Base-by-base conservation (phyloP, 2,329 filamentous ascomycete genomes). In the Colletotrichum sp. region DNA sequence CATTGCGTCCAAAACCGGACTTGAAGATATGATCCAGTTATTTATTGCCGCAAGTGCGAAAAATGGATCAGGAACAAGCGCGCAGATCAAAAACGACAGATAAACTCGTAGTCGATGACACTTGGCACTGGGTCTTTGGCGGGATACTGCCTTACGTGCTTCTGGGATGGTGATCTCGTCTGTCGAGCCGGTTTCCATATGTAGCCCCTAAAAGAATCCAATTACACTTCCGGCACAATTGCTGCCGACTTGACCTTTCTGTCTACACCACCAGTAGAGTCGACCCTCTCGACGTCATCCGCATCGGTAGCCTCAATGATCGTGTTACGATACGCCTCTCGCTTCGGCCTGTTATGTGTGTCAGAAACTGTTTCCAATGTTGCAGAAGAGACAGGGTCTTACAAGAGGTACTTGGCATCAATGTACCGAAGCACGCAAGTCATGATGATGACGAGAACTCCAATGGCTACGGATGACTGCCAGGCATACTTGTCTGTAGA, bases 381-480 rank as follows among this genome's bases (percentile, higher is more conserved):
- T 27, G 32, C 5, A 27, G 12, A 6, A 9, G 25, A 30, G 3
- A n/a, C 12, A 9, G n/a, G 34, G 22, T 61, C 73, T 34, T 49
- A 76, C 73, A 44, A 16, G 5, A 88, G 78, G 74, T 84, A 87
- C 70, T 82, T 83, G 6, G 87, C 82, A 80, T 89, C 87, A 27
- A 89, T 82, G 67, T 84, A 86, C 22, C 87, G 85, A 39, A 89
- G 78, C 11, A 82, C 69, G 44, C 86, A 86, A 0, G 86, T 86
- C 85, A 89, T 87, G 19, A 82, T 78, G n/a, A 87, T 85, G 6
- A 89, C 87, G 1, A 89, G 79, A 1, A 87, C 79, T 81, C 86
- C 85, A 4, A 89, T 79, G 2, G 85, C 87, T 64, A 87, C 81
- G 1, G 86, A 85, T 19, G 86, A 86, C 79, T 89, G 87, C 88